phyloP scores from a whole-genome alignment of 192 early-diverging fungal genomes.

The Linnemannia schmuckeri region DNA sequence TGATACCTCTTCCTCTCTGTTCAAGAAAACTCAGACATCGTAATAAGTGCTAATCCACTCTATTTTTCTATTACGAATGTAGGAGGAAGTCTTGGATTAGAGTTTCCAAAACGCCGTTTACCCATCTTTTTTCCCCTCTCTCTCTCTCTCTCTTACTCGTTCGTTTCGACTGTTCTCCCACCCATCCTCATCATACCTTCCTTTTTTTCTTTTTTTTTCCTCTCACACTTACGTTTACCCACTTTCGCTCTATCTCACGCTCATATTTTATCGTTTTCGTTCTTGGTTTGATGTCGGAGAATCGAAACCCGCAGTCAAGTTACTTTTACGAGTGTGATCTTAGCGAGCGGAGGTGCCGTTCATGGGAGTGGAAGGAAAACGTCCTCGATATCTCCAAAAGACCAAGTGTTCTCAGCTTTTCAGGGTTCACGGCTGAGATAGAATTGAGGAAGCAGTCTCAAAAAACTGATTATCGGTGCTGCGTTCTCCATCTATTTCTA shows the following conservation, averaged over 20 bases:
- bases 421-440: too few relatives aligned
- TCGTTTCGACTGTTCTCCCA: background rate
- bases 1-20: background rate
- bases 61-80: background rate
- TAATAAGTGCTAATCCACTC: background rate
- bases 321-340: background rate
- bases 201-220: background rate
- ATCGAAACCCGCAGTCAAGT: background rate
- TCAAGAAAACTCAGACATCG: background rate
- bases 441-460: too few relatives aligned
- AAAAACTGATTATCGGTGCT: too few relatives aligned
- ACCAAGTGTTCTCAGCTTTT: too few relatives aligned
- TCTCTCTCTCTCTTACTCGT: too few relatives aligned
- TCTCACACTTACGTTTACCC: background rate
- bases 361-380: background rate
- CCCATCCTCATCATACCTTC: background rate
- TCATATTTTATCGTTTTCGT: background rate
- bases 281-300: background rate
- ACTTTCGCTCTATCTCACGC: background rate
- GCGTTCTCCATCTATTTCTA: too few relatives aligned
- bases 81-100: background rate
- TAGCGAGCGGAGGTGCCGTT: background rate
- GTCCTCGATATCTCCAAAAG: background rate
- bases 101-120: constrained; percentile 9
- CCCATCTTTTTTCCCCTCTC: background rate